A percentile compares a stretch with the other conserved stretches of the same genome.
Evolutionary conservation across 225 moss, liverwort and hornwort species (phyloP).

Genomic region (Polytrichum formosum): DNA sequence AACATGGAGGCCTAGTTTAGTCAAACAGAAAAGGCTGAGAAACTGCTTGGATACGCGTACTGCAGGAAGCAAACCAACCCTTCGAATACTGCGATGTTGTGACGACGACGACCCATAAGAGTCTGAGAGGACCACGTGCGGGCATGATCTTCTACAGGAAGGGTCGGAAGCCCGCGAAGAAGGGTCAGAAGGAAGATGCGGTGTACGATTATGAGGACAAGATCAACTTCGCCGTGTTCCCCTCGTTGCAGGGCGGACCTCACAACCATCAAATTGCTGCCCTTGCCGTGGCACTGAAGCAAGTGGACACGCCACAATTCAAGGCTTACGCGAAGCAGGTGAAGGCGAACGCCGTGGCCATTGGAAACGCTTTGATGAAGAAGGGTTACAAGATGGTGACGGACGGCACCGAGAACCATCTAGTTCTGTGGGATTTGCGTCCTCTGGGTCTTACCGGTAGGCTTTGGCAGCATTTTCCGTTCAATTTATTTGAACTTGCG

Average conservation of each 20-base stretch:
- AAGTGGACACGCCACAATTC: conserved; percentile 80
- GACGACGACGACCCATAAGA: conserved; percentile 96
- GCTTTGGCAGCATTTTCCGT: background rate
- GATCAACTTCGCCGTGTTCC: conserved; percentile 93
- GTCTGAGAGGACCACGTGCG: conserved; percentile 78
- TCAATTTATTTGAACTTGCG: no score
- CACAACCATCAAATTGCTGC: conserved; percentile 96
- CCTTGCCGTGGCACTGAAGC: conserved; percentile 85
- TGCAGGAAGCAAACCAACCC: conserved; percentile 76
- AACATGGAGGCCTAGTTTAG: no score
- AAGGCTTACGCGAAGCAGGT: conserved; percentile 92
- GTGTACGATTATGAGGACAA: conserved; percentile 80
- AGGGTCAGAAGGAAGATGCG: conserved; percentile 67
- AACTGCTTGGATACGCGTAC: background rate
- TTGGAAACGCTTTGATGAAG: conserved; percentile 69
- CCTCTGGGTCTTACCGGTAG: conserved; percentile 78
- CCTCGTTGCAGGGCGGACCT: conserved; percentile 86
- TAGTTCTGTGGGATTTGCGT: conserved; percentile 86
- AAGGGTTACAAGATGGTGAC: conserved; percentile 93
- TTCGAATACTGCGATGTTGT: conserved; percentile 90
- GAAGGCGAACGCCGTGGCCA: conserved; percentile 75
- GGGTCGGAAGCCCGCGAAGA: conserved; percentile 71
- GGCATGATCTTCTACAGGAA: conserved; percentile 93
- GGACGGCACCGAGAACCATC: conserved; percentile 81
- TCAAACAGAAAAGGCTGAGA: background rate